Evolutionary conservation across 2,329 filamentous ascomycete species (phyloP).

Genomic region (Phialophora tarda): DNA sequence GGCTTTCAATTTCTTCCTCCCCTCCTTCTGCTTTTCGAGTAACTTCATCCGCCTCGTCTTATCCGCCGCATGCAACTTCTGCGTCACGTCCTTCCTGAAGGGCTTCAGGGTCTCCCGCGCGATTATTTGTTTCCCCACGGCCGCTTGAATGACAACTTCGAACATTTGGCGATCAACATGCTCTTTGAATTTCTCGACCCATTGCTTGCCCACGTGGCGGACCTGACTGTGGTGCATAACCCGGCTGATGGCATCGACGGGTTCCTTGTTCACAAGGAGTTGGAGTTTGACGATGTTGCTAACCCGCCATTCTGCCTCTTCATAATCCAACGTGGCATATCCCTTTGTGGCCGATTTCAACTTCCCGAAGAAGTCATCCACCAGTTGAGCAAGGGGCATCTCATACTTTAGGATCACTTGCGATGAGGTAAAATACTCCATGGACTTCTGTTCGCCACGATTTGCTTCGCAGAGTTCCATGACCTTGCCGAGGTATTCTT

Average conservation of each 20-base stretch:
- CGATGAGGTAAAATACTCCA: constrained; percentile 88
- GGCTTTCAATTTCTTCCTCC: constrained; percentile 79
- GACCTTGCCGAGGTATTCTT: constrained; percentile 90
- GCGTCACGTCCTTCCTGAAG: constrained; percentile 91
- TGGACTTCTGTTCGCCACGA: constrained; percentile 81
- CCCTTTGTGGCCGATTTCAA: constrained; percentile 92
- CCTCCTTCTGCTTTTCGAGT: constrained; percentile 95
- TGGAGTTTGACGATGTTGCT: constrained; percentile 87
- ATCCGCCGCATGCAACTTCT: constrained; percentile 91
- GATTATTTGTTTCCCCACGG: constrained; percentile 79
- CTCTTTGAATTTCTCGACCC: constrained; percentile 96
- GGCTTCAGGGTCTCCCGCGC: constrained; percentile 95
- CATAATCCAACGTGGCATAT: constrained; percentile 95
- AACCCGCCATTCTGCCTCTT: constrained; percentile 85
- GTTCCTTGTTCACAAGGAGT: constrained; percentile 87
- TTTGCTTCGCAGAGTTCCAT: constrained; percentile 94
- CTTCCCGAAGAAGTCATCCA: constrained; percentile 97
- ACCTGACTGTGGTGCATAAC: constrained; percentile 84
- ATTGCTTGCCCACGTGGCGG: constrained; percentile 78
- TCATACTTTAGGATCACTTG: constrained; percentile 96
- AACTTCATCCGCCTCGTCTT: constrained; percentile 81
- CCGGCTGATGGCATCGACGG: constrained; percentile 92
- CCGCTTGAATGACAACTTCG: constrained; percentile 92
- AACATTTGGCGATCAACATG: constrained; percentile 98
- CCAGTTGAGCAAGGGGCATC: constrained; percentile 83